These are phyloP conservation scores for Lodderomyces elongisporus DNA, from an alignment of 1,139 yeast genomes.

Conservation along the genomic window DNA sequence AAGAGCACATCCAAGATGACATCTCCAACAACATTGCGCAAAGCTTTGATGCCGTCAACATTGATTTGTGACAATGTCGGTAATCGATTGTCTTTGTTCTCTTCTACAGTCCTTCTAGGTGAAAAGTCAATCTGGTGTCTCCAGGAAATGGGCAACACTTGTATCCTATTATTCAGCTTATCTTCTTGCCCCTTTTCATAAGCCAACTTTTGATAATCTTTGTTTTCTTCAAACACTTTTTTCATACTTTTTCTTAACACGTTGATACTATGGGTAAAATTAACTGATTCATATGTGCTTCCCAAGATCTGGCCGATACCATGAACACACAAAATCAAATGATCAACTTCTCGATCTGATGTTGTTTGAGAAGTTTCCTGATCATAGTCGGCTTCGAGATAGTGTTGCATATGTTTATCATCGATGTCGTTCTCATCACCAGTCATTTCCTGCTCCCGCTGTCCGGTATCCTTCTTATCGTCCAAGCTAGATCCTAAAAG, in stretches of 20 bases:
- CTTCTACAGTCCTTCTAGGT: constrained; percentile 36
- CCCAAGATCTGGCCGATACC: constrained; percentile 93
- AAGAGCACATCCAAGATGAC: constrained; percentile 80
- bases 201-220: constrained; percentile 35
- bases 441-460: constrained; percentile 9
- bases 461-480: constrained; percentile 4
- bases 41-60: constrained; percentile 72
- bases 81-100: constrained; percentile 33
- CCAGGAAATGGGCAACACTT: constrained; percentile 78
- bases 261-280: constrained; percentile 83
- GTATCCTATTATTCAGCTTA: constrained; percentile 55
- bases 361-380: constrained; percentile 27
- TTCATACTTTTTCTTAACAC: constrained; percentile 62
- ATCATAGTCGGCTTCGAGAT: constrained; percentile 51
- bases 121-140: constrained; percentile 63
- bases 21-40: constrained; percentile 77
- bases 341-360: constrained; percentile 60
- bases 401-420: constrained; percentile 33
- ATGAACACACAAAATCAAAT: constrained; percentile 79
- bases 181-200: constrained; percentile 20
- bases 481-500: constrained; percentile 13
- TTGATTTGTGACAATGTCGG: constrained; percentile 73
- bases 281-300: constrained; percentile 70
- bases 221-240: constrained; percentile 46
- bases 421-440: constrained; percentile 15